Evolutionary conservation across 306 rosid species (phyloP).

Genomic region (Castanea crenata): DNA sequence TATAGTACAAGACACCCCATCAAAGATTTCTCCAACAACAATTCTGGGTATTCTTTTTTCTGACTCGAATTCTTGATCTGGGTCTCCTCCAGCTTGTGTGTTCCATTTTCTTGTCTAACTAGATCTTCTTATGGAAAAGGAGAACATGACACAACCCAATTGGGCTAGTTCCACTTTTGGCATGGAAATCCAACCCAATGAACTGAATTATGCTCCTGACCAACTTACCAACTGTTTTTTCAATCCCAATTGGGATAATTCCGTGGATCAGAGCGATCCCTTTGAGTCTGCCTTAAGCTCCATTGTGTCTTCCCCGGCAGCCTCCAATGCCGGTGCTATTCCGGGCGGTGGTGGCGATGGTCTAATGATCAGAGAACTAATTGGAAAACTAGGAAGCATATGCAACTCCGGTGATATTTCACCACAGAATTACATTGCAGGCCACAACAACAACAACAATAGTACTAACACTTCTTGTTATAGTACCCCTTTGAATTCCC

Average conservation of each 20-base stretch:
- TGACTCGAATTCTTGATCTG: slow-evolving; percentile 21
- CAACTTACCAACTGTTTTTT: slow-evolving; percentile 23
- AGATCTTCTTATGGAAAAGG: slow-evolving; percentile 13
- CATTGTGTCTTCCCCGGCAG: slow-evolving; percentile 56
- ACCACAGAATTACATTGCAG: slow-evolving; percentile 33
- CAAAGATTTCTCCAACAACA: not conserved
- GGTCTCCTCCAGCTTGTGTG: slow-evolving; percentile 12
- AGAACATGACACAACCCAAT: slow-evolving; percentile 1
- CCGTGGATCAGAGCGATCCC: slow-evolving; percentile 58
- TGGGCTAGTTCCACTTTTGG: slow-evolving; percentile 35
- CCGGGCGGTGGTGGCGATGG: slow-evolving; percentile 27
- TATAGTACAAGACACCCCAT: not conserved
- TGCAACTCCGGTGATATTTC: slow-evolving; percentile 47
- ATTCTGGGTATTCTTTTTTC: slow-evolving; percentile 12
- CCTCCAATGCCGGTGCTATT: slow-evolving; percentile 27
- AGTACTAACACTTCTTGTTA: slow-evolving; percentile 49
- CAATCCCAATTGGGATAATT: slow-evolving; percentile 45
- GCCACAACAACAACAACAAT: slow-evolving; percentile 11
- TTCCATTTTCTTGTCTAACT: not conserved
- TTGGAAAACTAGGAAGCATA: slow-evolving; percentile 54
- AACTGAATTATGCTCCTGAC: slow-evolving; percentile 30
- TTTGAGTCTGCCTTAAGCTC: slow-evolving; percentile 60
- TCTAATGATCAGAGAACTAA: slow-evolving; percentile 45
- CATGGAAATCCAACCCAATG: slow-evolving; percentile 43
- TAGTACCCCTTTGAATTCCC: slow-evolving; percentile 55